phyloP scores from a whole-genome alignment of 2,329 filamentous ascomycete genomes.

The Ambrosiella xylebori region DNA sequence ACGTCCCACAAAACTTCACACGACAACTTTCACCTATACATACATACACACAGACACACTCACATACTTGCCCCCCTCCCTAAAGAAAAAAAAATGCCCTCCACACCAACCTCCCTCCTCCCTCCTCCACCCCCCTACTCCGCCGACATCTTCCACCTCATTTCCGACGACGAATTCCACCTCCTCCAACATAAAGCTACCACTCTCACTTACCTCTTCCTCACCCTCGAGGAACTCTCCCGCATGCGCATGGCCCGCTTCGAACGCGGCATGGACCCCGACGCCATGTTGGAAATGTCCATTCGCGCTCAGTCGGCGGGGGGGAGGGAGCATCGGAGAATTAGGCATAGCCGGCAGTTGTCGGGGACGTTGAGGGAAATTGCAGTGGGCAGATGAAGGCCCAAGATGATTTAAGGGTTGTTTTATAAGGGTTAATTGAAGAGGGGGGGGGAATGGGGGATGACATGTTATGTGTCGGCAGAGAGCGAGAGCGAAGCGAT shows the following conservation, averaged over 20 bases:
- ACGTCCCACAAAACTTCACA: too few relatives aligned
- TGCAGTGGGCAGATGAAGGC: neutral
- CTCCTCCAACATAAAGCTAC: neutral
- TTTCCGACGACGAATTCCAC: neutral
- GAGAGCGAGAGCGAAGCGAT: neutral
- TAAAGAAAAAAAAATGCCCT: neutral
- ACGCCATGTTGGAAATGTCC: neutral
- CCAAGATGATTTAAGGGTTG: neutral
- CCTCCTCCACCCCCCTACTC: neutral
- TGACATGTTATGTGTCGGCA: neutral
- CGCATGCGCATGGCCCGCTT: neutral
- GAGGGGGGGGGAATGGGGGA: neutral
- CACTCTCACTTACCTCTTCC: conserved; percentile 3
- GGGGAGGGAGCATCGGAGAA: neutral
- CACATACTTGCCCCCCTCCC: neutral
- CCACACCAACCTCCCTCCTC: neutral
- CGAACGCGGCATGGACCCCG: neutral
- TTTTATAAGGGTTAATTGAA: neutral
- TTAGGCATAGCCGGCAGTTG: neutral
- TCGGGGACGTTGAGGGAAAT: neutral
- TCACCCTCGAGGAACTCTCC: conserved; percentile 4
- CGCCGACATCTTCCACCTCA: neutral
- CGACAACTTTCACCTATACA: too few relatives aligned
- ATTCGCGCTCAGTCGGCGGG: conserved; percentile 1
- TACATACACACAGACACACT: neutral